These are phyloP conservation scores for Puccinellia tenuiflora DNA, from an alignment of 176 grass and related monocot species.

Conservation along the genomic window DNA sequence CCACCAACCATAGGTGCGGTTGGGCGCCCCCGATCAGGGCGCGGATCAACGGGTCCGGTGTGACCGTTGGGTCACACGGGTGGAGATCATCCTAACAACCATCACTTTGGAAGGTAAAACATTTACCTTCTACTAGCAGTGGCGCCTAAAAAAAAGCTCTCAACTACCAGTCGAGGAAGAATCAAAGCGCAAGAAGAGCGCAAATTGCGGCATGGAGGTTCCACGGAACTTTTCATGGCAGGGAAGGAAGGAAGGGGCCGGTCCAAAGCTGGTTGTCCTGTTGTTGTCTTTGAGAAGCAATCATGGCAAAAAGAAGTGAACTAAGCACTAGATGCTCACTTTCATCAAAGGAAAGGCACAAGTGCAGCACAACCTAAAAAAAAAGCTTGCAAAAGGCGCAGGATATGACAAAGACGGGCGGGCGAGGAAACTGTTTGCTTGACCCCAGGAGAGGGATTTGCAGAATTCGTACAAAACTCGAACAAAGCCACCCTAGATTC, in stretches of 20 bases:
- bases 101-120: not conserved
- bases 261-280: conserved; percentile 29
- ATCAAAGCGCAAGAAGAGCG: not conserved
- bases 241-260: not conserved
- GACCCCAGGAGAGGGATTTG: not conserved
- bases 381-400: conserved; percentile 23
- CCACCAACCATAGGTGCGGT: too few species aligned
- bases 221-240: conserved; percentile 1
- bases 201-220: not conserved
- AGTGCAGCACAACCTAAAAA: not conserved
- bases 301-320: conserved; percentile 26
- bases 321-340: conserved; percentile 42
- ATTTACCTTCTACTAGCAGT: not conserved
- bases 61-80: too few species aligned
- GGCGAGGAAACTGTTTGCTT: not conserved
- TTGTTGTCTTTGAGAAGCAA: conserved; percentile 28
- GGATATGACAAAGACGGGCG: conserved; percentile 28
- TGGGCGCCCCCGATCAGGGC: too few species aligned
- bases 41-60: too few species aligned
- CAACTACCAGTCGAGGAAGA: not conserved
- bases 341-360: conserved; percentile 55
- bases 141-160: not conserved
- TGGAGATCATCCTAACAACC: too few species aligned
- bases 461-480: conserved; percentile 13
- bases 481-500: not conserved